Conservation (phyloP, 202 grass and related monocot genomes). For the Panicum hallii region DNA sequence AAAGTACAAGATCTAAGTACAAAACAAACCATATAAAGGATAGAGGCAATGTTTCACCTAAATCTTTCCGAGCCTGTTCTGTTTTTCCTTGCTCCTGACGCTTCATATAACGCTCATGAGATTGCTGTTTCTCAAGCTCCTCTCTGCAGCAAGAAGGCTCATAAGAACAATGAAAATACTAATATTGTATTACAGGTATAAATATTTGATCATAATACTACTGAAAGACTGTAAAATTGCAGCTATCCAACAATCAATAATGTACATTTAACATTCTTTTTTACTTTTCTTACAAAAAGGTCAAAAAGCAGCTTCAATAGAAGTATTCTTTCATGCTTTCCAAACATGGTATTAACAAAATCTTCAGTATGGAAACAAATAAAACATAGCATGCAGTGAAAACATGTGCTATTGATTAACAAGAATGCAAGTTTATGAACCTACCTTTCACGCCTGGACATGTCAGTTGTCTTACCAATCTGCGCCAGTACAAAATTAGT, state of each 20-base stretch:
- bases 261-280: not conserved
- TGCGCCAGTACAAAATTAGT: conserved; percentile 44
- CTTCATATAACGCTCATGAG: conserved; percentile 79
- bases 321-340: not conserved
- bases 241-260: not conserved
- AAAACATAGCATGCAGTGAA: conserved; percentile 17
- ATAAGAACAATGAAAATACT: not conserved
- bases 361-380: not conserved
- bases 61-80: conserved; percentile 89
- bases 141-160: conserved; percentile 49
- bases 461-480: conserved; percentile 70
- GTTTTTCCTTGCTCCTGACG: conserved; percentile 90
- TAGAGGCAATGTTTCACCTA: conserved; percentile 55
- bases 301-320: not conserved
- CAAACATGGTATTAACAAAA: not conserved
- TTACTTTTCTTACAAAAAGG: not conserved
- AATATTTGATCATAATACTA: not conserved
- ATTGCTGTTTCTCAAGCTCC: conserved; percentile 82
- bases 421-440: not conserved
- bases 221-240: not conserved
- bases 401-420: not conserved
- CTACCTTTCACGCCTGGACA: conserved; percentile 90
- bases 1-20: not conserved
- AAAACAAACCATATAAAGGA: not conserved
- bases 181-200: not conserved